Evolutionary conservation across 2,329 filamentous ascomycete genomes (phyloP).

Genomic region (Ascochyta fabae): DNA sequence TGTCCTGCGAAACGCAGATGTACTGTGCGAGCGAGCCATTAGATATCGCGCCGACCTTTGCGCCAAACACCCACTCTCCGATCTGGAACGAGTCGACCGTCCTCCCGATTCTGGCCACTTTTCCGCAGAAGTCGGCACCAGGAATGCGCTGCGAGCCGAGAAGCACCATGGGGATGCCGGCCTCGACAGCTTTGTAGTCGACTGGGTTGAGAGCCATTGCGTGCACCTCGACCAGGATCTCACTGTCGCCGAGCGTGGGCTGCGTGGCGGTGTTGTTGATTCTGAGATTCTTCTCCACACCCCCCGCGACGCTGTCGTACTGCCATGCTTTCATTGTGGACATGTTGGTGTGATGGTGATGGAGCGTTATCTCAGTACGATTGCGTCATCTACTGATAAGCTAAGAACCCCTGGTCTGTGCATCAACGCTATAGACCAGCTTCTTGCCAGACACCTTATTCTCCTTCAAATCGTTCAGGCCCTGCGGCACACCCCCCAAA

Average conservation of each 20-base stretch:
- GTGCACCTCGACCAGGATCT: slow-evolving; percentile 64
- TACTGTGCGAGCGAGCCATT: slow-evolving; percentile 51
- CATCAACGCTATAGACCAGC: slow-evolving; percentile 38
- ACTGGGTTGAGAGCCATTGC: slow-evolving; percentile 65
- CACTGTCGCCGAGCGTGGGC: slow-evolving; percentile 47
- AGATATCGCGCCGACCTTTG: slow-evolving; percentile 34
- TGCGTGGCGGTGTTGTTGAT: slow-evolving; percentile 54
- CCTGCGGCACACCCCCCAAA: slow-evolving; percentile 39
- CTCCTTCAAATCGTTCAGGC: slow-evolving; percentile 41
- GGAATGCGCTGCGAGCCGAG: slow-evolving; percentile 51
- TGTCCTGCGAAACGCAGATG: slow-evolving; percentile 32
- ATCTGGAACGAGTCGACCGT: slow-evolving; percentile 38
- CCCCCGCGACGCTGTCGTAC: slow-evolving; percentile 55
- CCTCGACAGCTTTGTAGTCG: slow-evolving; percentile 69
- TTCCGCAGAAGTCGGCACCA: slow-evolving; percentile 61
- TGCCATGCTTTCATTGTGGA: slow-evolving; percentile 65
- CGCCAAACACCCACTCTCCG: slow-evolving; percentile 52
- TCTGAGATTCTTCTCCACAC: slow-evolving; percentile 62
- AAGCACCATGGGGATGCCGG: slow-evolving; percentile 39
- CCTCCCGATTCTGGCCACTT: slow-evolving; percentile 49
- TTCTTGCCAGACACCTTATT: slow-evolving; percentile 46
- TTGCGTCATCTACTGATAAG: slow-evolving; percentile 11
- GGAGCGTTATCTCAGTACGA: no score
- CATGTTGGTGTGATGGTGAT: slow-evolving; percentile 22
- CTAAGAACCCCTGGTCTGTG: no score